phyloP scores from a whole-genome alignment of 805 yeast genomes.

The Vanderwaltozyma tropicalis region DNA sequence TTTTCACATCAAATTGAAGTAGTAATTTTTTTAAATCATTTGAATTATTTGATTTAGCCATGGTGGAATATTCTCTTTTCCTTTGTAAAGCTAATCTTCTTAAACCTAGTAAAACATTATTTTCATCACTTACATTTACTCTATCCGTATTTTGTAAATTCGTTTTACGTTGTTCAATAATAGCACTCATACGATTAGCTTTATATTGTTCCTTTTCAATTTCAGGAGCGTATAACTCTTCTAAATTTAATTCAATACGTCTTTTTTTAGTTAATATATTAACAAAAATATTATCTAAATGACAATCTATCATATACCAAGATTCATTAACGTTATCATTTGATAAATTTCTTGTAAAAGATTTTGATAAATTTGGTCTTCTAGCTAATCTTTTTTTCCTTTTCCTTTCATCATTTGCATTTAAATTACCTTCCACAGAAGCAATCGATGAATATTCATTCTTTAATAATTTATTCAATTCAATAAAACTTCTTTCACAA shows the following conservation, averaged over 20 bases:
- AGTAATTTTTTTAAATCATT: no score
- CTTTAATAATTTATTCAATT: constrained; percentile 50
- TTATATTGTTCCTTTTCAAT: constrained; percentile 28
- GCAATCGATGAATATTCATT: constrained; percentile 38
- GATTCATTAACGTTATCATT: constrained; percentile 38
- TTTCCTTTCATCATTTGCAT: constrained; percentile 43
- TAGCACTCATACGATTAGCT: constrained; percentile 1
- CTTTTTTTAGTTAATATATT: constrained; percentile 67
- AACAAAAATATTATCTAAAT: constrained; percentile 49
- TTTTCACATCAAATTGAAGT: no score
- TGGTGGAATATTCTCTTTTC: constrained; percentile 19
- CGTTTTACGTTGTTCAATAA: neutral
- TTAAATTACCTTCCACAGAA: constrained; percentile 59
- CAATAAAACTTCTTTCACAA: constrained; percentile 56
- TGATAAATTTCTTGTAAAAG: constrained; percentile 44
- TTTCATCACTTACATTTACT: constrained; percentile 5
- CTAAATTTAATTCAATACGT: constrained; percentile 59
- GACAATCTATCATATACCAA: constrained; percentile 76
- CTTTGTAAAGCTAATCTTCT: constrained; percentile 21
- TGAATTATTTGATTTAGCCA: no score
- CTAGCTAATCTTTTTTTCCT: constrained; percentile 42
- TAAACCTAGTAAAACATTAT: constrained; percentile 22
- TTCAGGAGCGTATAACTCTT: constrained; percentile 48
- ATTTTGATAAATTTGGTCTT: constrained; percentile 43
- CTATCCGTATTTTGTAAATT: neutral